These are phyloP conservation scores for Dryas integrifolia DNA, from an alignment of 331 rosid species.

Conservation along the genomic window DNA sequence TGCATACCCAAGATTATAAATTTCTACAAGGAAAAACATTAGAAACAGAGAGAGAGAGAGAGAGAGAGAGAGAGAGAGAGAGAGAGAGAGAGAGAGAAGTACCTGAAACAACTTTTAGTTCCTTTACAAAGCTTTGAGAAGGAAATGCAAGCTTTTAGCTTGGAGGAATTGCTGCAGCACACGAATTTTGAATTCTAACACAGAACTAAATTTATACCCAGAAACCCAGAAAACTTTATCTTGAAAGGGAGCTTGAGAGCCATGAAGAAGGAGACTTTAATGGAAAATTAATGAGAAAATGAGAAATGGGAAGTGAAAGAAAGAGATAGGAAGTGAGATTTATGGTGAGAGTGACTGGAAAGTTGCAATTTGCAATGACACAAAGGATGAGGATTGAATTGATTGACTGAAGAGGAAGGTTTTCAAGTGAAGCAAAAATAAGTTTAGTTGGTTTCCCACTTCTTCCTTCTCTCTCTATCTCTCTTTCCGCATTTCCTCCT, in stretches of 20 bases:
- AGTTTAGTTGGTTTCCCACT: slow-evolving; percentile 27
- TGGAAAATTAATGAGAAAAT: not conserved
- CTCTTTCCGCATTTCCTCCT: not conserved
- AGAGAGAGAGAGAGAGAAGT: slow-evolving; percentile 6
- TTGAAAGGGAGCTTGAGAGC: slow-evolving; percentile 9
- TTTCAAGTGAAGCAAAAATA: slow-evolving; percentile 46
- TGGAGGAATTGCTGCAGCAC: slow-evolving; percentile 1
- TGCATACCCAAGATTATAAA: not conserved
- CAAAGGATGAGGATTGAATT: slow-evolving; percentile 13
- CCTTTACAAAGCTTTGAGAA: not conserved
- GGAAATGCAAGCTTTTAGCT: slow-evolving; percentile 1
- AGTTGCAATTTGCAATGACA: slow-evolving; percentile 25
- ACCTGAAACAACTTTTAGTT: slow-evolving; percentile 20
- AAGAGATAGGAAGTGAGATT: slow-evolving; percentile 26
- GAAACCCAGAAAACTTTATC: slow-evolving; percentile 12
- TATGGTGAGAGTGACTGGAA: slow-evolving; percentile 44
- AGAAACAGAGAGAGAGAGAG: not conserved
- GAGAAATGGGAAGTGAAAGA: slow-evolving; percentile 15
- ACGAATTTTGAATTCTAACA: not conserved
- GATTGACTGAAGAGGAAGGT: slow-evolving; percentile 21
- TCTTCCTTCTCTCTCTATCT: not conserved
- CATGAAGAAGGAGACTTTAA: not conserved
- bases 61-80: not conserved
- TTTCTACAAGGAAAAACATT: not conserved
- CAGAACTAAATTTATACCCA: not conserved